phyloP scores from a whole-genome alignment of 257 asterid genomes.

The Verbascum thapsus region DNA sequence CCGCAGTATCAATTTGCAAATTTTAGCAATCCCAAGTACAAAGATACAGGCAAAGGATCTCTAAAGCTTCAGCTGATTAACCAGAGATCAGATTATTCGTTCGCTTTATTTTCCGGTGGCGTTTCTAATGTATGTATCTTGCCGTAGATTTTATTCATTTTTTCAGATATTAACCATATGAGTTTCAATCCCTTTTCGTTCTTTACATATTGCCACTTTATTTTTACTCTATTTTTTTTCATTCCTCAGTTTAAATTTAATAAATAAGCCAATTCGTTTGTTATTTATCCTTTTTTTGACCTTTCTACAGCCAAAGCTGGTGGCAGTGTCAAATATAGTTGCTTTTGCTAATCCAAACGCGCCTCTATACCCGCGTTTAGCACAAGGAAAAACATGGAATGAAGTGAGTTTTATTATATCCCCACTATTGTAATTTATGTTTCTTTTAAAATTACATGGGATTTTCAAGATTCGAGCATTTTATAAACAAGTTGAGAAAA shows the following conservation, averaged over 20 bases:
- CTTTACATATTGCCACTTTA: background rate
- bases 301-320: slow-evolving; percentile 74
- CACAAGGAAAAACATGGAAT: slow-evolving; percentile 89
- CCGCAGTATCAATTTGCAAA: slow-evolving; percentile 90
- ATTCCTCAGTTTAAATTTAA: background rate
- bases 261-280: background rate
- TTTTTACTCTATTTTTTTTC: background rate
- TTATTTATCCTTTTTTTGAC: background rate
- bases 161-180: background rate
- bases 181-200: background rate
- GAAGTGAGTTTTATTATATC: slow-evolving; percentile 65
- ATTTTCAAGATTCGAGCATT: background rate
- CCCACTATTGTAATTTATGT: background rate
- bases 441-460: background rate
- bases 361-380: slow-evolving; percentile 93
- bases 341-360: slow-evolving; percentile 84
- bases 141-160: background rate
- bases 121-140: slow-evolving; percentile 54
- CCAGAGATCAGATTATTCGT: slow-evolving; percentile 90
- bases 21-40: slow-evolving; percentile 60
- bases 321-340: slow-evolving; percentile 62
- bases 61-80: slow-evolving; percentile 83
- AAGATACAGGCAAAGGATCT: slow-evolving; percentile 67
- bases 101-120: slow-evolving; percentile 90
- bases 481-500: slow-evolving; percentile 11